Evolutionary conservation across 768 basidiomycete species (phyloP), one percentile per base, ranked within the genome.

Genomic region (Boletus rubropictus): DNA sequence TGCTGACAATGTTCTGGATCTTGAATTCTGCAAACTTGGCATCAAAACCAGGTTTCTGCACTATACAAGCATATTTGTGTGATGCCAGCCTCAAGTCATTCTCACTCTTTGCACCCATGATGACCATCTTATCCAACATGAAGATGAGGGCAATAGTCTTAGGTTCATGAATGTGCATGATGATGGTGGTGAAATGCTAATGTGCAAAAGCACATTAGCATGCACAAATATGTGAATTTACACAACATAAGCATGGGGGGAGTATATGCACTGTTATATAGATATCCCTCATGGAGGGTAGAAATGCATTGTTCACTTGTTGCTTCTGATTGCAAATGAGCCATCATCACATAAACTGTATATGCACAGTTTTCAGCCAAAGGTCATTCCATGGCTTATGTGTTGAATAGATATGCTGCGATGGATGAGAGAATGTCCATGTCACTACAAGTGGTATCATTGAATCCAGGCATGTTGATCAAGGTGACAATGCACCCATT

Each of bases 11-110:
- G 69, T 98, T 99, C 76, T 98, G 95, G 42, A 98, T 98, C 73
- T 98, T 99, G 76, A 98, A 98, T 69, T 99, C 95, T 34, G 90
- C 91, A 68, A 98, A 98, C 72, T 97, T 97, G 59, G 95, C 94
- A 54, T 98, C 95, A 70, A 99, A 99, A 24, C 96, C 96, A 44
- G 98, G 84, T 70, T 99, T 98, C 75, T 98, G 96, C 33, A 99
- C 93, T 63, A 99, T 99, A 43, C 96, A 86, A 38, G 96, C 96
- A 70, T 98, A 98, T 72, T 99, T 99, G 65, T 95, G 85, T 58
- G 93, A 95, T 42, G 96, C 95, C 52, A 98, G 74, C 42, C 94
- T 81, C 59, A 91, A 94, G 63, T 99, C 94, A 68, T 98, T 95
- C 70, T 98, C 95, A 27, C 89, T 92, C 78, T 98, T 99, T 39